Evolutionary conservation across 2,329 filamentous ascomycete genomes (phyloP), one percentile per base, ranked within the genome.

Genomic region (Pyricularia grisea): DNA sequence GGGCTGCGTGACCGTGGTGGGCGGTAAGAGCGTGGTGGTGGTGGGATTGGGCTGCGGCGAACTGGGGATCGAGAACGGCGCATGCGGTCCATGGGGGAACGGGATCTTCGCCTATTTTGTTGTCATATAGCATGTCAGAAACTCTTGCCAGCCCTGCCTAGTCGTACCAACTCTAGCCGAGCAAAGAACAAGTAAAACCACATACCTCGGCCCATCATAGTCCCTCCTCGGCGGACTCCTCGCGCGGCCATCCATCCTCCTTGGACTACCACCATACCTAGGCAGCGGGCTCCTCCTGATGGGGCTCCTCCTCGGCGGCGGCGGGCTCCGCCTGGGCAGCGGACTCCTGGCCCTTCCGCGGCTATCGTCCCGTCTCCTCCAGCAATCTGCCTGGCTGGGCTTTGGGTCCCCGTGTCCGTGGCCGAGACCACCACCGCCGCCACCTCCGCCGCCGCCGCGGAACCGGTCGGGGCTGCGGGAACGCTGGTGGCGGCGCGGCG

Each of bases 41-140:
- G 76, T 55, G 79, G 78, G 12, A 63, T 63, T 0, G 82, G 77
- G 3, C 79, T 79, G 66, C 81, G 77, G 69, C 81, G 65, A 28
- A 65, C 65, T 2, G 66, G 75, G 17, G 79, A 78, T n/a, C 79
- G 74, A 50, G 78, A 80, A 31, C 78, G 71, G 61, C 80, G 81
- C 70, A 86, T 84, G 74, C 83, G 79, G 58, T 80, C 79, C 70
- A 80, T 81, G 1, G 85, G 85, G 42, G 85, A 87, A 66, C 86
- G 81, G 28, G 86, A 88, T 73, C 85, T 80, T 71, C 84, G 81
- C 76, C 84, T 85, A 72, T 66, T 25, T 66, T 6, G 23, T 63
- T 63, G 14, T 61, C 58, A 28, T 3, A 17, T n/a, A 27, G 27
- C 25, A 4, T 28, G 60, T 63, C 42, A 63, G 60, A 20, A 12